Conservation (phyloP, 257 asterid species). For the Vinca minor region DNA sequence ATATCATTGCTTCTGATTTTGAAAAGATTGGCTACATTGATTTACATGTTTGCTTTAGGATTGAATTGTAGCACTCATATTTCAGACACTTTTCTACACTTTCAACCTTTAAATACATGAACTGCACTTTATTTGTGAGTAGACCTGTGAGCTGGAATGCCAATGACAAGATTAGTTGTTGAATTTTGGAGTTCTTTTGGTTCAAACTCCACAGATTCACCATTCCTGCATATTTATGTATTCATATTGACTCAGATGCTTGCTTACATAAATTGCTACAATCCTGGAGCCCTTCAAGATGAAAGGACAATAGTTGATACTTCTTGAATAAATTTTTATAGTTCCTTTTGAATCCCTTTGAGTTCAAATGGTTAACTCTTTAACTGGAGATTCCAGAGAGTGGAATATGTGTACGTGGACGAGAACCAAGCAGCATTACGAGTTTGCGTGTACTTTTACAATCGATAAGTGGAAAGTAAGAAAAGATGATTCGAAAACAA, state of each 20-base stretch:
- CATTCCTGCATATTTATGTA: not conserved
- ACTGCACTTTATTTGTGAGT: not conserved
- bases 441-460: not conserved
- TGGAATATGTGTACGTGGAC: not conserved
- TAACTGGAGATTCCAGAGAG: not conserved
- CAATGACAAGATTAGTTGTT: not conserved
- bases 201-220: not conserved
- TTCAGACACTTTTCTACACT: not conserved
- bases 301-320: not conserved
- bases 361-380: not conserved
- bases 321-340: not conserved
- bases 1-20: constrained; percentile 12
- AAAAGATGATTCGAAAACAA: not conserved
- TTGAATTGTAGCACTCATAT: not conserved
- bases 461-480: not conserved
- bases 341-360: not conserved
- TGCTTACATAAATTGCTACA: too few species aligned
- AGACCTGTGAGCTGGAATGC: not conserved
- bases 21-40: not conserved
- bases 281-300: not conserved
- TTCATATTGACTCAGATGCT: not conserved
- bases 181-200: not conserved
- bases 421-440: not conserved
- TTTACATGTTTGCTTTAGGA: not conserved
- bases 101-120: not conserved